phyloP scores from a whole-genome alignment of 2,329 filamentous ascomycete genomes.

The Aureobasidium sp. region DNA sequence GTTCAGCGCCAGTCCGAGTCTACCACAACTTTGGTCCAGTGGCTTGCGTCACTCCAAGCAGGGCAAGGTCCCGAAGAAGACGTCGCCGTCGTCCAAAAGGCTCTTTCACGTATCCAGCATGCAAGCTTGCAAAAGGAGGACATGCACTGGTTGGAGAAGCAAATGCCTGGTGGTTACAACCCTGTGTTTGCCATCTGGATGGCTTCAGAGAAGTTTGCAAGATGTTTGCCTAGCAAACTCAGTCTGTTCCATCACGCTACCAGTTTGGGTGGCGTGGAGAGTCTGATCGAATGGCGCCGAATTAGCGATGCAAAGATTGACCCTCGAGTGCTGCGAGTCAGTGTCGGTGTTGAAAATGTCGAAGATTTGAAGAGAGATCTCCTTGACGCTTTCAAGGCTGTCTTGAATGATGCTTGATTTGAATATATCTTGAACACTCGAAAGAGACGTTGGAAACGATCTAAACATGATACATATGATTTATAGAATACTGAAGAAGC shows the following conservation, averaged over 20 bases:
- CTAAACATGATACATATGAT: not conserved
- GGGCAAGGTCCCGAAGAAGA: conserved; percentile 34
- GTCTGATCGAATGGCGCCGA: conserved; percentile 89
- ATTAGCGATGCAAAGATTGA: conserved; percentile 77
- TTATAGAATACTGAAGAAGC: too few species aligned
- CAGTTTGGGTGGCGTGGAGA: conserved; percentile 88
- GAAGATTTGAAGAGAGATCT: conserved; percentile 77
- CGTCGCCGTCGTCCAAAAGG: conserved; percentile 41
- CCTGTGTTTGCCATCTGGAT: conserved; percentile 77
- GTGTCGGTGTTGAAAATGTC: conserved; percentile 78
- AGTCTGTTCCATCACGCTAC: conserved; percentile 89
- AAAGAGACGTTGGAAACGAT: not conserved
- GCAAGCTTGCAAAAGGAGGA: conserved; percentile 69
- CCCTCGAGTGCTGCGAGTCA: conserved; percentile 66
- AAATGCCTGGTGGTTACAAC: conserved; percentile 89
- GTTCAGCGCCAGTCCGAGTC: conserved; percentile 70
- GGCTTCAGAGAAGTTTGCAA: conserved; percentile 55
- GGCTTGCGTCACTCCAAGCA: conserved; percentile 53
- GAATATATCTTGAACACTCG: too few species aligned
- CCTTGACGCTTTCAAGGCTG: conserved; percentile 53
- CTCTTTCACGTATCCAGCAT: conserved; percentile 61
- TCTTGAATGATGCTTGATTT: conserved; percentile 29
- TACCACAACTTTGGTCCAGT: conserved; percentile 62
- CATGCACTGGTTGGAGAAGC: conserved; percentile 65
- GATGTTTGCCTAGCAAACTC: conserved; percentile 67